phyloP scores from a whole-genome alignment of 768 basidiomycete species.

The Psilocybe cubensis region DNA sequence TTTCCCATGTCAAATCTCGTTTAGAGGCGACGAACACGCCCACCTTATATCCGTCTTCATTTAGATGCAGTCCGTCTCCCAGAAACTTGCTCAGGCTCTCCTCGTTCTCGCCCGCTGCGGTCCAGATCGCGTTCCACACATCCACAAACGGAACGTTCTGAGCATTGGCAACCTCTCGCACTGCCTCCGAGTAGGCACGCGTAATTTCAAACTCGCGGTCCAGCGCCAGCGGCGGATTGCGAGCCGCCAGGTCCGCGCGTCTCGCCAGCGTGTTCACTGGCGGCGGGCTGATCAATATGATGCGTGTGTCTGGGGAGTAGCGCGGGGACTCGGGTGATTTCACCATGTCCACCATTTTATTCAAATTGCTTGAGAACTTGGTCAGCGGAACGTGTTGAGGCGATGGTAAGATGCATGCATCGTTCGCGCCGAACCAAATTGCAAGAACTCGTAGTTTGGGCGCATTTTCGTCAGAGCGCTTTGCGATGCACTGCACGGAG shows the following conservation, averaged over 20 bases:
- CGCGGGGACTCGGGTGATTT: slow-evolving; percentile 61
- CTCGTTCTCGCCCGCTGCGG: slow-evolving; percentile 69
- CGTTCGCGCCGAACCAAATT: slow-evolving; percentile 93
- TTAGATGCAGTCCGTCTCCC: slow-evolving; percentile 83
- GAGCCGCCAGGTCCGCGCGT: slow-evolving; percentile 48
- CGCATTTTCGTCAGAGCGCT: slow-evolving; percentile 45
- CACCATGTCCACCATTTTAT: slow-evolving; percentile 62
- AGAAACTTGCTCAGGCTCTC: slow-evolving; percentile 53
- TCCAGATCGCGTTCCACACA: slow-evolving; percentile 74
- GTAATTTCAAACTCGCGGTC: slow-evolving; percentile 70
- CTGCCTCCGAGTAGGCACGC: slow-evolving; percentile 71
- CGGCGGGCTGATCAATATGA: slow-evolving; percentile 85
- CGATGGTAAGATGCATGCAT: slow-evolving; percentile 67
- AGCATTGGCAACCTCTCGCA: slow-evolving; percentile 58
- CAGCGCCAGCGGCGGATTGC: slow-evolving; percentile 51
- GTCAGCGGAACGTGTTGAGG: slow-evolving; percentile 78
- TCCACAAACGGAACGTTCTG: slow-evolving; percentile 69
- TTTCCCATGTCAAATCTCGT: slow-evolving; percentile 4
- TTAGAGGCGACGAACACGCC: slow-evolving; percentile 22
- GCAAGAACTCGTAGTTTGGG: slow-evolving; percentile 74
- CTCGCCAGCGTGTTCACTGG: slow-evolving; percentile 74
- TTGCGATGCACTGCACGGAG: slow-evolving; percentile 57
- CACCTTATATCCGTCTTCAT: slow-evolving; percentile 73
- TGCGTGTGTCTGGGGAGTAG: slow-evolving; percentile 72
- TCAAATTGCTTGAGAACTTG: slow-evolving; percentile 67